phyloP scores from a whole-genome alignment of 139 green algal genomes.

The Closterium sp. region DNA sequence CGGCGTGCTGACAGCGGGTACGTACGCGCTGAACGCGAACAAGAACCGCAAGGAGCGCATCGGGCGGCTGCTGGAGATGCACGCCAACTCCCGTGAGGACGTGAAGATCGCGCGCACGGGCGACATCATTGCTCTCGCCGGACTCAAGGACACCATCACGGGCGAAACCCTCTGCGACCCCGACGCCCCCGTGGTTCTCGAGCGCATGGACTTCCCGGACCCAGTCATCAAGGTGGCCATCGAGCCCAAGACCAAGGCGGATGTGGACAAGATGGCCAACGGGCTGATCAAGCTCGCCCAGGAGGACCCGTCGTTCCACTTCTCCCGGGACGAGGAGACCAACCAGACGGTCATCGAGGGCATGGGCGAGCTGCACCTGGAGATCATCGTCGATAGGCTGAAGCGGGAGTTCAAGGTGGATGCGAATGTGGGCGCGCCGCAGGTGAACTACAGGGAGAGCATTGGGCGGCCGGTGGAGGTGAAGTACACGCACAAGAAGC shows the following conservation, averaged over 20 bases:
- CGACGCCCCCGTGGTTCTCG: slow-evolving; percentile 87
- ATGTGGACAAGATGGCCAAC: slow-evolving; percentile 92
- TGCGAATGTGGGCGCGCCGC: slow-evolving; percentile 51
- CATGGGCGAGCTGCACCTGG: slow-evolving; percentile 99
- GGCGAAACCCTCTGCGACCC: slow-evolving; percentile 96
- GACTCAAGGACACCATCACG: slow-evolving; percentile 86
- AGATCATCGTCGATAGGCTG: slow-evolving; percentile 98
- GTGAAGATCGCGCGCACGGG: slow-evolving; percentile 84
- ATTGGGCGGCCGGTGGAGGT: slow-evolving; percentile 77
- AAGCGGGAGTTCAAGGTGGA: slow-evolving; percentile 93
- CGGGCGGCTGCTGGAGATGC: slow-evolving; percentile 96
- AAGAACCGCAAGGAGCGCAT: slow-evolving; percentile 99
- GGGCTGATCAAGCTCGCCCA: slow-evolving; percentile 95
- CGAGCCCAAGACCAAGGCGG: slow-evolving; percentile 96
- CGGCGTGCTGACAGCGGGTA: slow-evolving; percentile 70
- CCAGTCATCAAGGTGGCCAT: slow-evolving; percentile 99
- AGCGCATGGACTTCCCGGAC: slow-evolving; percentile 99
- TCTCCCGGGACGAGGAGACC: slow-evolving; percentile 92
- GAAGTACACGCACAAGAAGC: slow-evolving; percentile 99
- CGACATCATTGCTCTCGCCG: slow-evolving; percentile 95
- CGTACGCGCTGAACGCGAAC: slow-evolving; percentile 85
- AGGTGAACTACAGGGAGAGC: slow-evolving; percentile 99
- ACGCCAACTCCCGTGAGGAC: slow-evolving; percentile 95
- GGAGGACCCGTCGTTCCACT: slow-evolving; percentile 97
- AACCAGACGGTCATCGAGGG: slow-evolving; percentile 95